Base-by-base conservation (phyloP, 2,329 filamentous ascomycete species). In the Mycogone perniciosa region DNA sequence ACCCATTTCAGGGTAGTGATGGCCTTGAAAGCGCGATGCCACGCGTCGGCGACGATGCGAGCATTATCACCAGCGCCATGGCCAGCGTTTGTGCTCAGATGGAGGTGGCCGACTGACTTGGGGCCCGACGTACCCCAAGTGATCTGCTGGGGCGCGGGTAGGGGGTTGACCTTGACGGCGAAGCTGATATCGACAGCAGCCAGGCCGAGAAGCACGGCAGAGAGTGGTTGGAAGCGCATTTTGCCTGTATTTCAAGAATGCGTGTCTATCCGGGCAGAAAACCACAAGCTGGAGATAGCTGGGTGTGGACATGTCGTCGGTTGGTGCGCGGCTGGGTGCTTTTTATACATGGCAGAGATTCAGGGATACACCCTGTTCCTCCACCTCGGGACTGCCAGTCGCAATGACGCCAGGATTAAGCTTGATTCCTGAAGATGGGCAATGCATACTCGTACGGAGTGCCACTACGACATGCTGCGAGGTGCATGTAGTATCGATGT, bases 1-100 rank as follows among this genome's bases (percentile, higher is more conserved):
- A 73, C 69, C 79, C 79, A 82, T 64, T 74, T 69, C 31, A 82
- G 64, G 2, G 67, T 68, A 38, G 58, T 64, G 50, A 81, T 77
- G 41, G 74, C 63, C 7, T 67, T 59, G 63, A 67, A 74, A 13
- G 76, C 69, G 49, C 79, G 76, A 47, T 71, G 63, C 72, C 77
- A 81, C 11, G 71, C 79, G 43, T 71, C 65, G 8, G 55, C 55
- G 37, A 79, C 56, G 40, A 78, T 59, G 7, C 48, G 51, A 2
- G 50, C 51, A 41, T 57, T 56, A 31, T 52, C 51, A 3, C 49
- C 46, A 2, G 50, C 41, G 43, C 49, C 40, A 10, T 49, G 33
- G 41, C 54, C 51, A 20, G 51, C 40, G 38, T 62, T 61, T 40
- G 51, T 54, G 34, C 41, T 50, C 20, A 57, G 48, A 9, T 40